Evolutionary conservation across 78 protist species (phyloP).

Genomic region (Paulinella micropora): DNA sequence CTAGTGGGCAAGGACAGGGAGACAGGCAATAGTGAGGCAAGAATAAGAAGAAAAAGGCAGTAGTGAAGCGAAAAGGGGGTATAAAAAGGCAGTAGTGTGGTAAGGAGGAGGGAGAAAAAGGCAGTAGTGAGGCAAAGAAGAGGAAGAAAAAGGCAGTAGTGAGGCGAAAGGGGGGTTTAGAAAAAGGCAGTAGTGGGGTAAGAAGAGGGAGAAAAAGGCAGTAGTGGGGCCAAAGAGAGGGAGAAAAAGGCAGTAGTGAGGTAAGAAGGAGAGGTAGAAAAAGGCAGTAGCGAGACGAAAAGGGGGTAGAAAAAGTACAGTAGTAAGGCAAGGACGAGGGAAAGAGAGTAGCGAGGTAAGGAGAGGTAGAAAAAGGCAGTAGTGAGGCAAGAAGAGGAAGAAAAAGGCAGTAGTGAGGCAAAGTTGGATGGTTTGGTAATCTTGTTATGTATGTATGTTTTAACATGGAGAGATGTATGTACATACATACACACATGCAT

Average conservation of each 20-base stretch:
- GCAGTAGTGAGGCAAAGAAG: too few relatives aligned
- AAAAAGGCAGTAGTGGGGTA: not conserved
- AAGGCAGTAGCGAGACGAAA: too few relatives aligned
- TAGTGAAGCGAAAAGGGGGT: not conserved
- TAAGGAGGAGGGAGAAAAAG: not conserved
- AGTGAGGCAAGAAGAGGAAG: not conserved
- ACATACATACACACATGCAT: not conserved
- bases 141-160: too few relatives aligned
- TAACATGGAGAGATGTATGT: too few relatives aligned
- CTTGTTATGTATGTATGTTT: too few relatives aligned
- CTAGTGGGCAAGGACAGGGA: not conserved
- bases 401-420: not conserved
- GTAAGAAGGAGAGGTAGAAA: too few relatives aligned
- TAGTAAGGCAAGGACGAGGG: not conserved
- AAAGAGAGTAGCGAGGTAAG: not conserved
- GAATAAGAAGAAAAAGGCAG: not conserved
- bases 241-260: not conserved
- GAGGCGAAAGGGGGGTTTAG: too few relatives aligned
- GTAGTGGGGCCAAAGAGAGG: too few relatives aligned
- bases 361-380: too few relatives aligned
- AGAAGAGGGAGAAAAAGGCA: too few relatives aligned
- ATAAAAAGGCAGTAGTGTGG: too few relatives aligned
- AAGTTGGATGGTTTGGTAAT: not conserved
- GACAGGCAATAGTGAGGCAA: not conserved
- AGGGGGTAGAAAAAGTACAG: not conserved